Conservation (phyloP, 2,329 filamentous ascomycete genomes). For the Aspergillus pseudonomiae region DNA sequence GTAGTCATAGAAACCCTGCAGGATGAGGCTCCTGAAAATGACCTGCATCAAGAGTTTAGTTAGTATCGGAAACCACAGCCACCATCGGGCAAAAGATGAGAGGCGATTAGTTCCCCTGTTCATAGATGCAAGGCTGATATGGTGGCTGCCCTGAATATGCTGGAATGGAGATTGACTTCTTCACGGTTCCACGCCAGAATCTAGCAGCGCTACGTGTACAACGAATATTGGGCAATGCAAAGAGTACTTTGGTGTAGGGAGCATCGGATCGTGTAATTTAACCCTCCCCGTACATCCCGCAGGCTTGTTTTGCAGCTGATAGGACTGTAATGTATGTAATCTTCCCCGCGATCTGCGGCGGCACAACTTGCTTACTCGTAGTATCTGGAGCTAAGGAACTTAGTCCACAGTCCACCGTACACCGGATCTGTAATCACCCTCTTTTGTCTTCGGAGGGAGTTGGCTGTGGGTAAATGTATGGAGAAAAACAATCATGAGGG, state of each 20-base stretch:
- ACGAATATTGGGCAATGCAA: neutral
- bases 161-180: neutral
- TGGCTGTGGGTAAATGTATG: too few relatives aligned
- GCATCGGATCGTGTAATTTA: neutral
- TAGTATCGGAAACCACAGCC: neutral
- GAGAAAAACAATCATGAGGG: too few relatives aligned
- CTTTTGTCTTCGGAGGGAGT: neutral
- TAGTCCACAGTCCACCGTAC: neutral
- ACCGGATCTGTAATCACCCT: neutral
- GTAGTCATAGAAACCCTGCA: neutral
- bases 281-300: neutral
- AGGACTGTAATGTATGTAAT: neutral
- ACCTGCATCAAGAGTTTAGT: neutral
- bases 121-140: neutral
- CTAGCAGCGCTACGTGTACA: neutral
- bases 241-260: too few relatives aligned
- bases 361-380: neutral
- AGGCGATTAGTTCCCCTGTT: neutral
- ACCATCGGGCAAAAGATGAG: neutral
- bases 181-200: neutral
- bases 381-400: neutral
- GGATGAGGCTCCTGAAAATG: neutral
- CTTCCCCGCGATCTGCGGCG: constrained; percentile 9
- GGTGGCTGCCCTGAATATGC: neutral
- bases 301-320: neutral